Evolutionary conservation across 805 yeast species (phyloP).

Genomic region (Saccharomycopsis capsularis): DNA sequence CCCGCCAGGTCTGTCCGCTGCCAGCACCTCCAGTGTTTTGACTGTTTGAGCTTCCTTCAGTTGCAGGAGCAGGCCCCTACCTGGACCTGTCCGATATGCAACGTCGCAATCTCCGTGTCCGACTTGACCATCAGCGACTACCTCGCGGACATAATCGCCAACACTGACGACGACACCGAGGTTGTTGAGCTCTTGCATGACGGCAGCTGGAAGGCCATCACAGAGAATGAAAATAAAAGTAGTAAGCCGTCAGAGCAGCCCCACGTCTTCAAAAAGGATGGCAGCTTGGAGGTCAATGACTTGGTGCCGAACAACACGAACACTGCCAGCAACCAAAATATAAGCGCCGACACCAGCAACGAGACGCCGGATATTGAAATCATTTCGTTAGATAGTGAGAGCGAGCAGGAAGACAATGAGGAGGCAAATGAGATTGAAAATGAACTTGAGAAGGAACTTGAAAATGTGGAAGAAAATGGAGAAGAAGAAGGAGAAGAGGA

Average conservation of each 20-base stretch:
- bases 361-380: constrained; percentile 28
- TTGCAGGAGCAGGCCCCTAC: constrained; percentile 75
- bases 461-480: too few relatives aligned
- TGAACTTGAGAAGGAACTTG: too few relatives aligned
- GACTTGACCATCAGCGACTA: constrained; percentile 72
- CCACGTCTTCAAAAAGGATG: background rate
- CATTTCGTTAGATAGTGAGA: constrained; percentile 34
- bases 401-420: constrained; percentile 28
- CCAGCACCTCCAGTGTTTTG: constrained; percentile 83
- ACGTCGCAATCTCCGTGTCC: constrained; percentile 40
- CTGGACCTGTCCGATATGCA: constrained; percentile 88
- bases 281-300: background rate
- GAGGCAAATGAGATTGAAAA: too few relatives aligned
- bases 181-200: constrained; percentile 59
- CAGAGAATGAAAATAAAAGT: background rate
- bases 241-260: background rate
- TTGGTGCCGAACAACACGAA: too few relatives aligned
- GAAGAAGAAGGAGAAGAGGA: too few relatives aligned
- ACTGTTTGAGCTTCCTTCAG: constrained; percentile 63
- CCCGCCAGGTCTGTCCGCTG: constrained; percentile 73
- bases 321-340: too few relatives aligned
- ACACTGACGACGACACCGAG: constrained; percentile 50
- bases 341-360: background rate
- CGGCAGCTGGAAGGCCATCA: constrained; percentile 55
- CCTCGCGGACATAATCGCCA: constrained; percentile 50